Evolutionary conservation across 2,329 filamentous ascomycete genomes (phyloP).

Genomic region (Exophiala alcalophila): DNA sequence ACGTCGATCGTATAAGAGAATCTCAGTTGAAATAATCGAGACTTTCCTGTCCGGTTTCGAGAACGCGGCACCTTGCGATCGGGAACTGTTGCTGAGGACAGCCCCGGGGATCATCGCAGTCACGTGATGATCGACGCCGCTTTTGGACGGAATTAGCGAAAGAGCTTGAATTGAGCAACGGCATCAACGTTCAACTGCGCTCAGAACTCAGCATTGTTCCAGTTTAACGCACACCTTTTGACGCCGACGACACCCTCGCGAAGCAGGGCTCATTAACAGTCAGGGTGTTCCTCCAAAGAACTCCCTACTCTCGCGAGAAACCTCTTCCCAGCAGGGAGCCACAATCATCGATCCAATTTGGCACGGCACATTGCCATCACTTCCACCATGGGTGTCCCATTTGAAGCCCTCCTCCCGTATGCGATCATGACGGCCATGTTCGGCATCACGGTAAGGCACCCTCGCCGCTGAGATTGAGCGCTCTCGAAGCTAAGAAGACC

Average conservation of each 20-base stretch:
- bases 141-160: too few species aligned
- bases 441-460: slow-evolving; percentile 44
- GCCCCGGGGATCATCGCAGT: too few species aligned
- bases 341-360: too few species aligned
- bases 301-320: too few species aligned
- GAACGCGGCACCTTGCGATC: too few species aligned
- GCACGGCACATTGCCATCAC: not conserved
- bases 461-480: slow-evolving; percentile 11
- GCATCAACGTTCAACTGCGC: not conserved
- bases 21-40: slow-evolving; percentile 1
- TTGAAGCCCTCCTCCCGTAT: slow-evolving; percentile 64
- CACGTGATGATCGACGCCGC: not conserved
- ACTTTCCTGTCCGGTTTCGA: not conserved
- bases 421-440: slow-evolving; percentile 56
- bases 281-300: too few species aligned
- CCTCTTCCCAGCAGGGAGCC: too few species aligned
- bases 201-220: not conserved
- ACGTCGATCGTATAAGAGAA: slow-evolving; percentile 16
- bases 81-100: too few species aligned
- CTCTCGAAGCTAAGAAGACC: slow-evolving; percentile 15
- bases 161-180: not conserved
- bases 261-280: not conserved
- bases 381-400: slow-evolving; percentile 61
- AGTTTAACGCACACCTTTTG: too few species aligned
- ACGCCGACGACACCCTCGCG: too few species aligned